phyloP scores from a whole-genome alignment of 495 filamentous ascomycete species.

The Penicillium desertorum region DNA sequence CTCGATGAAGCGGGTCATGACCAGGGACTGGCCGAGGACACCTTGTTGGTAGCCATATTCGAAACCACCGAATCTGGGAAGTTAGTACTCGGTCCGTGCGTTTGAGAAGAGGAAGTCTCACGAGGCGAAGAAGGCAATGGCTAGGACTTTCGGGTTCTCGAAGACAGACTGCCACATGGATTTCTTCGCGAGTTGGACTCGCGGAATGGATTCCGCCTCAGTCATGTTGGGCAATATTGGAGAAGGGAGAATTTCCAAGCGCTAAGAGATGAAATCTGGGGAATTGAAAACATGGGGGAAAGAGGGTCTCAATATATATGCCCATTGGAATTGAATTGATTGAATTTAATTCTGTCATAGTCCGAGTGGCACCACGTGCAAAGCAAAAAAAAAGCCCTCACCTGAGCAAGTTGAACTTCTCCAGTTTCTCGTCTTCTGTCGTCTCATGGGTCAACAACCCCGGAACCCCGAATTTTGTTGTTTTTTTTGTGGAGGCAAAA shows the following conservation, averaged over 20 bases:
- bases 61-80: constrained; percentile 41
- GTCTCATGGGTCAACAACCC: constrained; percentile 6
- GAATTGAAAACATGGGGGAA: constrained; percentile 14
- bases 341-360: constrained; percentile 8
- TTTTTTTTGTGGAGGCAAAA: constrained; percentile 19
- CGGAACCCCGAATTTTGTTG: constrained; percentile 6
- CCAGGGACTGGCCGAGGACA: constrained; percentile 43
- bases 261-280: constrained; percentile 9
- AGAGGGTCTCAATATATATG: constrained; percentile 17
- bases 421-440: constrained; percentile 22
- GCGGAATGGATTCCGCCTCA: constrained; percentile 26
- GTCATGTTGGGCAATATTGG: constrained; percentile 19
- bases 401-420: background rate
- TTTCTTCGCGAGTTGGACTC: constrained; percentile 26
- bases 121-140: constrained; percentile 49
- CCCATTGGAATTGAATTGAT: background rate
- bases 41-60: constrained; percentile 52
- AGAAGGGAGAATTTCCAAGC: background rate
- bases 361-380: constrained; percentile 11
- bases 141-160: constrained; percentile 40
- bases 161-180: constrained; percentile 36
- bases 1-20: constrained; percentile 44
- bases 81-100: background rate
- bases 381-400: constrained; percentile 8
- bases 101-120: constrained; percentile 13